phyloP scores from a whole-genome alignment of 495 filamentous ascomycete species.

The Xylaria telfairii region DNA sequence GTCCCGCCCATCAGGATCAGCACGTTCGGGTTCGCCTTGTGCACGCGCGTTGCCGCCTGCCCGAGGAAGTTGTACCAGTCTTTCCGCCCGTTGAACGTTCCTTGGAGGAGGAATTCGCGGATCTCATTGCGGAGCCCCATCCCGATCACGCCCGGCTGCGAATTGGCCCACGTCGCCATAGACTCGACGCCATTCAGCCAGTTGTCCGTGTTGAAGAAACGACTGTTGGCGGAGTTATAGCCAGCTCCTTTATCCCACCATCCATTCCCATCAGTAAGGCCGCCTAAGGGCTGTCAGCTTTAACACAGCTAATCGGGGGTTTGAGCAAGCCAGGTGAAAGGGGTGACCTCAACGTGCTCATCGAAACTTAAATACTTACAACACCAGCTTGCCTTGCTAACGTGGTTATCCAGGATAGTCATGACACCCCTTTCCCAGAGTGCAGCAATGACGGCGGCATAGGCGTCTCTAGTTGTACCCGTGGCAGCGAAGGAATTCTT shows the following conservation, averaged over 20 bases:
- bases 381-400: constrained; percentile 57
- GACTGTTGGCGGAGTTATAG: constrained; percentile 50
- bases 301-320: background rate
- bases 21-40: constrained; percentile 49
- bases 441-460: constrained; percentile 46
- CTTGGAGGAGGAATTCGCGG: constrained; percentile 51
- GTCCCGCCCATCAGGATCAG: constrained; percentile 56
- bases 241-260: constrained; percentile 57
- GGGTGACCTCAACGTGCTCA: background rate
- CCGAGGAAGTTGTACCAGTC: constrained; percentile 56
- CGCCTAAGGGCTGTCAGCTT: constrained; percentile 28
- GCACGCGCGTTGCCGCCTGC: constrained; percentile 48
- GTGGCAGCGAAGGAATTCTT: constrained; percentile 49
- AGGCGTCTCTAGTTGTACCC: constrained; percentile 47
- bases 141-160: constrained; percentile 51
- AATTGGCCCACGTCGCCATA: constrained; percentile 48
- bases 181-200: constrained; percentile 51
- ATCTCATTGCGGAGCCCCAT: constrained; percentile 58
- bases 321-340: background rate
- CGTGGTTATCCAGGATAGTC: constrained; percentile 60
- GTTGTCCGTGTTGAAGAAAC: constrained; percentile 52
- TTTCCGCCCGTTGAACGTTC: constrained; percentile 40
- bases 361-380: constrained; percentile 39
- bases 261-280: constrained; percentile 57
- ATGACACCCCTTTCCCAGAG: constrained; percentile 48